A percentile compares a stretch with the other conserved stretches of the same genome.
Evolutionary conservation across 2,329 filamentous ascomycete genomes (phyloP).

Genomic region (Chrysoporthe cubensis): DNA sequence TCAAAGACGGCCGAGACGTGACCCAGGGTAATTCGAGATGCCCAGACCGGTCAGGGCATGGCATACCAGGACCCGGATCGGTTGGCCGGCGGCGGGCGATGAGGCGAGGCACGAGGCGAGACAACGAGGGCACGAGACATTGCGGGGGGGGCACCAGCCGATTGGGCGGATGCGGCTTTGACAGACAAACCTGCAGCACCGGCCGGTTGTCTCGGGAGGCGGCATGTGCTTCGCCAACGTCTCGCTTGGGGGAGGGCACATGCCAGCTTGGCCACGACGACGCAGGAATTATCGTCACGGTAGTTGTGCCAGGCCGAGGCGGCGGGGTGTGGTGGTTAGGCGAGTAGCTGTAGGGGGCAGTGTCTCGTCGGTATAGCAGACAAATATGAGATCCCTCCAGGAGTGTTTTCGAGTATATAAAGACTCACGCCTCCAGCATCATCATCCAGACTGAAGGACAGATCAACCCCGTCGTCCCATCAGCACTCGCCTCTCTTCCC

Average conservation of each 20-base stretch:
- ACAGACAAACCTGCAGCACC: conserved; percentile 20
- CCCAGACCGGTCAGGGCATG: not conserved
- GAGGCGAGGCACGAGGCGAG: not conserved
- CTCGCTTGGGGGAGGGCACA: conserved; percentile 18
- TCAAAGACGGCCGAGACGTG: conserved; percentile 21
- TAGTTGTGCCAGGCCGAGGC: not conserved
- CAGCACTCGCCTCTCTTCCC: not conserved
- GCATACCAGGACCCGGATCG: not conserved
- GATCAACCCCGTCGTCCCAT: not conserved
- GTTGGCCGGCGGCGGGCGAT: not conserved
- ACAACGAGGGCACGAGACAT: not conserved
- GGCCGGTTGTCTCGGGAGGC: conserved; percentile 23
- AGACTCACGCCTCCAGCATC: not conserved
- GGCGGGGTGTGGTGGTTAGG: not conserved
- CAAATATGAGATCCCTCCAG: too few relatives aligned
- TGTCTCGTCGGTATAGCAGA: too few relatives aligned
- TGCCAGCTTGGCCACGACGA: not conserved
- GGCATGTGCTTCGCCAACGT: conserved; percentile 24
- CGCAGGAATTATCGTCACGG: not conserved
- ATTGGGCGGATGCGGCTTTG: conserved; percentile 20
- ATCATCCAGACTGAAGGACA: not conserved
- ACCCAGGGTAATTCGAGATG: conserved; percentile 19
- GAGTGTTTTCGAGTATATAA: not conserved
- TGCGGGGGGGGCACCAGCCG: conserved; percentile 9
- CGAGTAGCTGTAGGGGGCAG: not conserved